Percentiles rank a stretch among this genome's conserved stretches.
phyloP scores from a whole-genome alignment of 129 eudicot genomes.

The Logfia minima region DNA sequence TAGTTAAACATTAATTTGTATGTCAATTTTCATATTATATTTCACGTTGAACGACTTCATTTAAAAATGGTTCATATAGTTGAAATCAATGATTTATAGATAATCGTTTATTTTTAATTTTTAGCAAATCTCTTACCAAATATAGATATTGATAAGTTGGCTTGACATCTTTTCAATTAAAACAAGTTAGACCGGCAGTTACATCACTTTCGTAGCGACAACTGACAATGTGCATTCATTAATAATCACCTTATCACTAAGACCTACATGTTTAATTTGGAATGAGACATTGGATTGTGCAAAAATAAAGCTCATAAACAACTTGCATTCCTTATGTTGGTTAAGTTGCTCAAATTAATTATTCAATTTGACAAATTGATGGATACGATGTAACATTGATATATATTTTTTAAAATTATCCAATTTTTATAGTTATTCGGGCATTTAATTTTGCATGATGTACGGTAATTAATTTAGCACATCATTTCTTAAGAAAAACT shows the following conservation, averaged over 20 bases:
- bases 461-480: not conserved
- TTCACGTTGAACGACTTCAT: too few species aligned
- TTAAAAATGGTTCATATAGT: too few species aligned
- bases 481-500: not conserved
- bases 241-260: conserved; percentile 25
- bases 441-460: not conserved
- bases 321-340: conserved; percentile 5
- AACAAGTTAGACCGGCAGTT: not conserved
- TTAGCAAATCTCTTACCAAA: too few species aligned
- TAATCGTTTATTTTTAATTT: too few species aligned
- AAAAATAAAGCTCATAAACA: conserved; percentile 3
- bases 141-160: too few species aligned
- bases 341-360: not conserved
- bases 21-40: too few species aligned
- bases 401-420: too few species aligned
- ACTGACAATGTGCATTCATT: conserved; percentile 20
- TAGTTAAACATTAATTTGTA: too few species aligned
- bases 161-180: too few species aligned
- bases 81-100: too few species aligned
- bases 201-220: conserved; percentile 19
- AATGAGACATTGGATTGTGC: conserved; percentile 29
- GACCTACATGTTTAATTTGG: conserved; percentile 26
- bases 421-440: not conserved
- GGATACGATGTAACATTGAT: too few species aligned
- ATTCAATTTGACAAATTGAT: not conserved